Evolutionary conservation across 768 basidiomycete genomes (phyloP).

Genomic region (Imleria badia): DNA sequence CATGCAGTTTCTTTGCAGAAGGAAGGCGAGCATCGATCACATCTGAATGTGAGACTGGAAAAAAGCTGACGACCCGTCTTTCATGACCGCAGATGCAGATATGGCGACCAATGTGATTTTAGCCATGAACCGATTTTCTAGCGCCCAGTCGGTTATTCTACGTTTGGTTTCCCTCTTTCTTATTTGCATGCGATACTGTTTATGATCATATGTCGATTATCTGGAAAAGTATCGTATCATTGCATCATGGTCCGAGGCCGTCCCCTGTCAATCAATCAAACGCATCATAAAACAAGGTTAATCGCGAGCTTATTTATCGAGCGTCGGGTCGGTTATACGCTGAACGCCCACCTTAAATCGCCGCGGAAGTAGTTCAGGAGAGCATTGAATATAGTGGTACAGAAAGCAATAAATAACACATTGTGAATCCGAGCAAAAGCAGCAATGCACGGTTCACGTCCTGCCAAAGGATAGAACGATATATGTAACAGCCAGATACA

Average conservation of each 20-base stretch:
- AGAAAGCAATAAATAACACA: constrained; percentile 39
- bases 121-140: constrained; percentile 57
- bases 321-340: neutral
- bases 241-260: neutral
- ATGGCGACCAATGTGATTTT: constrained; percentile 86
- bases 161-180: neutral
- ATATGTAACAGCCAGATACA: constrained; percentile 29
- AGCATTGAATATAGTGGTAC: constrained; percentile 33
- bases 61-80: constrained; percentile 38
- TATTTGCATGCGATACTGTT: constrained; percentile 18
- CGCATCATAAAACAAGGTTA: constrained; percentile 7
- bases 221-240: constrained; percentile 8
- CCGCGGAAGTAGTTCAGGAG: constrained; percentile 18
- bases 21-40: constrained; percentile 83
- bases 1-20: constrained; percentile 87
- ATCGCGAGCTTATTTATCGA: constrained; percentile 17
- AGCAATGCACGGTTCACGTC: constrained; percentile 18
- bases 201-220: constrained; percentile 13
- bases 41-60: constrained; percentile 22
- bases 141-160: neutral
- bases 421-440: constrained; percentile 29
- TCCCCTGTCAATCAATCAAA: constrained; percentile 1
- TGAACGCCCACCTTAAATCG: neutral
- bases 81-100: constrained; percentile 77
- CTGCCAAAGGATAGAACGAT: constrained; percentile 29